phyloP scores from a whole-genome alignment of 1,139 yeast species.

The Lodderomyces theae region DNA sequence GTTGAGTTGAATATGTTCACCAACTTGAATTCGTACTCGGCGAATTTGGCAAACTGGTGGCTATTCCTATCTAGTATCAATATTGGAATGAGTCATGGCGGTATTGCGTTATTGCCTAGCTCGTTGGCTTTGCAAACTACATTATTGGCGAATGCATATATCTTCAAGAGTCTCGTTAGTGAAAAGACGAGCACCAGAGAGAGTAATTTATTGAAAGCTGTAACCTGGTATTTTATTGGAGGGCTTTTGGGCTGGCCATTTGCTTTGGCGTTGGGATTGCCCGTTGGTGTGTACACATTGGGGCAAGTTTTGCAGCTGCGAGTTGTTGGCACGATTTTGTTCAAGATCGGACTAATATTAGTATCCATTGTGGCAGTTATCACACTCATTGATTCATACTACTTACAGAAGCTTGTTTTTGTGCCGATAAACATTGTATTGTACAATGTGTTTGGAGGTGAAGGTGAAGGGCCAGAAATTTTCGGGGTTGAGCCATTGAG shows the following conservation, averaged over 20 bases:
- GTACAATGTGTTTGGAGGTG: slow-evolving; percentile 77
- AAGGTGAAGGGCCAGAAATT: slow-evolving; percentile 81
- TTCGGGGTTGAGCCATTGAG: slow-evolving; percentile 86
- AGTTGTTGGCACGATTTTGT: slow-evolving; percentile 15
- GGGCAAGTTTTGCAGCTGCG: slow-evolving; percentile 5
- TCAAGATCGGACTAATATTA: slow-evolving; percentile 19
- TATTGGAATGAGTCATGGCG: slow-evolving; percentile 81
- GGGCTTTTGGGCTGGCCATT: slow-evolving; percentile 94
- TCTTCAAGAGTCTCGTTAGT: slow-evolving; percentile 21
- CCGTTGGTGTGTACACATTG: slow-evolving; percentile 45
- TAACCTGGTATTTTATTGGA: slow-evolving; percentile 58
- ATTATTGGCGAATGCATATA: slow-evolving; percentile 45
- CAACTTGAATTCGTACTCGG: slow-evolving; percentile 39
- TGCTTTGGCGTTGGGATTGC: slow-evolving; percentile 61
- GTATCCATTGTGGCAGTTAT: slow-evolving; percentile 30
- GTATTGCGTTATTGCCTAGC: slow-evolving; percentile 84
- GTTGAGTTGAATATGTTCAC: slow-evolving; percentile 52
- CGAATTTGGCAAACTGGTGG: slow-evolving; percentile 56
- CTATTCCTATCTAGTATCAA: slow-evolving; percentile 43
- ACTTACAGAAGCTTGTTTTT: slow-evolving; percentile 51
- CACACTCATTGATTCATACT: slow-evolving; percentile 62
- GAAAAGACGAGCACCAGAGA: background rate
- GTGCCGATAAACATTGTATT: slow-evolving; percentile 82
- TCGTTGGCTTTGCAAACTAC: slow-evolving; percentile 75
- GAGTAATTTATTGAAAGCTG: slow-evolving; percentile 27